Conservation (phyloP, 1,284 basidiomycete species). For the Clitocybe nebularis region DNA sequence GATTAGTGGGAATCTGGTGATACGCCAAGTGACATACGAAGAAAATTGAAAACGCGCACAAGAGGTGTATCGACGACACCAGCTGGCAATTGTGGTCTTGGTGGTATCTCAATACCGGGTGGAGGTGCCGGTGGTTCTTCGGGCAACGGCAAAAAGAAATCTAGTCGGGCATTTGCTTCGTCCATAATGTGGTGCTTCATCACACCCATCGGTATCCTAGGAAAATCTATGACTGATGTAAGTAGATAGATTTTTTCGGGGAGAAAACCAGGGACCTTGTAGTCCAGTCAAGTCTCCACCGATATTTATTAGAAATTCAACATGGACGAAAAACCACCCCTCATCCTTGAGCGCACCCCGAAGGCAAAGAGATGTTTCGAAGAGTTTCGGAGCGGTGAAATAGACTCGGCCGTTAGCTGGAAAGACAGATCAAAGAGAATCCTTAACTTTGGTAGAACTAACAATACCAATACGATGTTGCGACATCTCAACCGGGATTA, state of each 20-base stretch:
- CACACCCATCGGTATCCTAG: constrained; percentile 56
- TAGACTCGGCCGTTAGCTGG: constrained; percentile 73
- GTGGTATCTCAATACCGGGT: constrained; percentile 42
- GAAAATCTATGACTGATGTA: constrained; percentile 54
- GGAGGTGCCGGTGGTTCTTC: constrained; percentile 33
- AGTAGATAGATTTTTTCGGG: constrained; percentile 4
- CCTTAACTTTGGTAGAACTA: constrained; percentile 2
- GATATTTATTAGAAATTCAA: constrained; percentile 74
- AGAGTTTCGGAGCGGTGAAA: constrained; percentile 72
- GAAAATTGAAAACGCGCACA: constrained; percentile 73
- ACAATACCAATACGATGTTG: constrained; percentile 60
- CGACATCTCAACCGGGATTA: constrained; percentile 74
- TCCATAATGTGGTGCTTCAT: constrained; percentile 67
- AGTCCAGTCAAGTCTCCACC: constrained; percentile 68
- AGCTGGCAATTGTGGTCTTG: constrained; percentile 52
- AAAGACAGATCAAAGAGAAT: constrained; percentile 4
- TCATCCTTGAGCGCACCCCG: constrained; percentile 62
- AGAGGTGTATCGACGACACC: constrained; percentile 72
- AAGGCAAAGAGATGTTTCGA: constrained; percentile 72
- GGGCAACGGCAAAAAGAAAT: constrained; percentile 53
- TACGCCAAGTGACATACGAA: constrained; percentile 50
- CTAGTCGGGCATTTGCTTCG: constrained; percentile 65
- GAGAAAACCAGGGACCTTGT: constrained; percentile 44
- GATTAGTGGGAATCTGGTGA: not conserved
- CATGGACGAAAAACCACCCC: constrained; percentile 80